phyloP scores from a whole-genome alignment of 2,329 filamentous ascomycete species.

The Fusarium verticillioides region DNA sequence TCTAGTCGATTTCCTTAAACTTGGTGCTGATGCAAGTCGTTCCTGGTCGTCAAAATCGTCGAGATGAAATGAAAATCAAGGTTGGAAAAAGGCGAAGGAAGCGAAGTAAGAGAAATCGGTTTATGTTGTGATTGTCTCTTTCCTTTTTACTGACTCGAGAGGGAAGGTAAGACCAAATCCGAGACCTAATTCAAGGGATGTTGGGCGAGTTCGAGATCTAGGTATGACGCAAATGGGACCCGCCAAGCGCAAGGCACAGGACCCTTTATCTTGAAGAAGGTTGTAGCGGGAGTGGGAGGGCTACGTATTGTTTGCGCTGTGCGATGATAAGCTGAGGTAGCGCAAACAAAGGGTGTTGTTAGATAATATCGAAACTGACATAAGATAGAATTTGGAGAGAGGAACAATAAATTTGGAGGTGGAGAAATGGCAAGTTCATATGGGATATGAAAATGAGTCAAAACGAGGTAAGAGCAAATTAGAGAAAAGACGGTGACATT shows the following conservation, averaged over 20 bases:
- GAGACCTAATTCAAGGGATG: conserved; percentile 28
- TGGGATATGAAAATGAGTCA: conserved; percentile 33
- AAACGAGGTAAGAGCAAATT: conserved; percentile 31
- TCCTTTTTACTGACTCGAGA: conserved; percentile 8
- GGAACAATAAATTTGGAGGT: conserved; percentile 3
- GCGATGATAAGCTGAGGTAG: conserved; percentile 13
- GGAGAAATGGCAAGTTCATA: conserved; percentile 23
- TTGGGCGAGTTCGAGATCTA: conserved; percentile 26
- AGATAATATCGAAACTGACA: not conserved
- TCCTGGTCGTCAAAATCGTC: conserved; percentile 10
- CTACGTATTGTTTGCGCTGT: conserved; percentile 21
- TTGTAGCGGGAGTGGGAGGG: conserved; percentile 23
- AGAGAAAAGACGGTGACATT: conserved; percentile 40
- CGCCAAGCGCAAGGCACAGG: conserved; percentile 41
- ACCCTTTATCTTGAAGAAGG: conserved; percentile 36
- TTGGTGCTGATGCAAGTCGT: not conserved
- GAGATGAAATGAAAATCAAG: not conserved
- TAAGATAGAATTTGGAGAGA: conserved; percentile 1
- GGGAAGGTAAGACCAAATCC: conserved; percentile 17
- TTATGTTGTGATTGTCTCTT: conserved; percentile 3
- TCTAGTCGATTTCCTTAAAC: conserved; percentile 19
- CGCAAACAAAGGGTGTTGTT: not conserved
- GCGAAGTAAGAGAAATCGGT: not conserved
- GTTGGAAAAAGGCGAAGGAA: not conserved
- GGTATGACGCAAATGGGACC: conserved; percentile 43